These are phyloP conservation scores for Trichoderma erinaceum DNA, from an alignment of 495 filamentous ascomycete genomes.

Conservation along the genomic window DNA sequence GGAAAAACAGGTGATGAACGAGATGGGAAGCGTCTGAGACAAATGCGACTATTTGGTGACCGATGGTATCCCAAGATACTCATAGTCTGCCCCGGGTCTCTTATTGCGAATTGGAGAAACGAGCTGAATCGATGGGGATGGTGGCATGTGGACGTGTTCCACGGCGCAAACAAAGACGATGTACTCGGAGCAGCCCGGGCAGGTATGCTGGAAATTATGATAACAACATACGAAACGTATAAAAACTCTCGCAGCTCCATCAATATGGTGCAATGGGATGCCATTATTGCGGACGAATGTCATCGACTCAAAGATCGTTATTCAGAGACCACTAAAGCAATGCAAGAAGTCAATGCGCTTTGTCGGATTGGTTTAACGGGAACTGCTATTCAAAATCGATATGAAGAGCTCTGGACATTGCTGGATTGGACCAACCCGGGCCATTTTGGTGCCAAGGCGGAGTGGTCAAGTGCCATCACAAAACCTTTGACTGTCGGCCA, in stretches of 20 bases:
- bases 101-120: conserved; percentile 86
- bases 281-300: conserved; percentile 94
- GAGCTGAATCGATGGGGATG: conserved; percentile 89
- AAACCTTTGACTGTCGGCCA: conserved; percentile 80
- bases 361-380: conserved; percentile 92
- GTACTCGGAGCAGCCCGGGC: conserved; percentile 67
- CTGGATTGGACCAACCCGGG: conserved; percentile 97
- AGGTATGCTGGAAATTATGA: conserved; percentile 78
- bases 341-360: conserved; percentile 88
- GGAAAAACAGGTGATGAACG: conserved; percentile 91
- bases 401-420: conserved; percentile 94
- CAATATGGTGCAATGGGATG: conserved; percentile 89
- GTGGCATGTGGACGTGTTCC: conserved; percentile 84
- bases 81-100: conserved; percentile 79
- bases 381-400: conserved; percentile 96
- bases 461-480: conserved; percentile 74
- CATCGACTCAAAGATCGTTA: conserved; percentile 79
- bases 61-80: conserved; percentile 82
- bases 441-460: conserved; percentile 65
- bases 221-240: conserved; percentile 92
- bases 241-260: conserved; percentile 64
- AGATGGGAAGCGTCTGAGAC: conserved; percentile 86
- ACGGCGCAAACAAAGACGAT: conserved; percentile 66
- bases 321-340: conserved; percentile 73
- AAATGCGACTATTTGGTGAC: conserved; percentile 55